Evolutionary conservation across 257 asterid species (phyloP).

Genomic region (Gynochthodes officinalis): DNA sequence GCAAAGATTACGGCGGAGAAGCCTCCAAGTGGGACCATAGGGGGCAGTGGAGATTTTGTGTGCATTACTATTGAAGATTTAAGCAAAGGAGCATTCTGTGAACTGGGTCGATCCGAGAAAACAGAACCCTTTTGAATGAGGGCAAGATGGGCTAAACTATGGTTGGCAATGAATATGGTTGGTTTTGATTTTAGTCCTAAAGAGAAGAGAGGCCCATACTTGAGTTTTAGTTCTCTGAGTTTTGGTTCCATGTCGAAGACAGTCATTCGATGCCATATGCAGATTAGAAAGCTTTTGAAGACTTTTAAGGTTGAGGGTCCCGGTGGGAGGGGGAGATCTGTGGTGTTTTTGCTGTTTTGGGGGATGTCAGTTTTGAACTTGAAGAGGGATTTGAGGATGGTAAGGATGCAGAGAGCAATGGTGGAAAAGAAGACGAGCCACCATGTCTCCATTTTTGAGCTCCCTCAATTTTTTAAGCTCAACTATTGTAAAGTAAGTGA

Average conservation of each 20-base stretch:
- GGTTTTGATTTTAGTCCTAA: constrained; percentile 20
- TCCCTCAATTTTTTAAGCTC: too few species aligned
- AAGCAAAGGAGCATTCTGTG: not conserved
- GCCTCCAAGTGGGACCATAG: constrained; percentile 31
- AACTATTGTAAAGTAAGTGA: too few species aligned
- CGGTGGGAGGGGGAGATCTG: constrained; percentile 30
- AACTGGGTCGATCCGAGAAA: constrained; percentile 39
- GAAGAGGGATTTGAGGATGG: constrained; percentile 11
- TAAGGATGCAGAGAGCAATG: not conserved
- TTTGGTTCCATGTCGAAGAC: constrained; percentile 32
- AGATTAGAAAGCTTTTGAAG: constrained; percentile 27
- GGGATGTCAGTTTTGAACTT: not conserved
- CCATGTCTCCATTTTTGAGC: constrained; percentile 12
- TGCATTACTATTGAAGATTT: constrained; percentile 8
- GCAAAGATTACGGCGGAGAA: constrained; percentile 21
- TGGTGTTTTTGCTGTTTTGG: not conserved
- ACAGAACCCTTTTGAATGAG: constrained; percentile 43
- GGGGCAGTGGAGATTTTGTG: constrained; percentile 11
- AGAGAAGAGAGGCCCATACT: constrained; percentile 44
- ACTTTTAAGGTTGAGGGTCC: constrained; percentile 37
- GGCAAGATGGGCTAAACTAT: constrained; percentile 41
- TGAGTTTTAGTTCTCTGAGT: constrained; percentile 32
- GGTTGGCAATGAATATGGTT: constrained; percentile 17
- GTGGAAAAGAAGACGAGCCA: not conserved
- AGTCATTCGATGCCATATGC: constrained; percentile 19